These are phyloP conservation scores for Colletotrichum brevisporum DNA, from an alignment of 2,329 filamentous ascomycete genomes.

Conservation along the genomic window DNA sequence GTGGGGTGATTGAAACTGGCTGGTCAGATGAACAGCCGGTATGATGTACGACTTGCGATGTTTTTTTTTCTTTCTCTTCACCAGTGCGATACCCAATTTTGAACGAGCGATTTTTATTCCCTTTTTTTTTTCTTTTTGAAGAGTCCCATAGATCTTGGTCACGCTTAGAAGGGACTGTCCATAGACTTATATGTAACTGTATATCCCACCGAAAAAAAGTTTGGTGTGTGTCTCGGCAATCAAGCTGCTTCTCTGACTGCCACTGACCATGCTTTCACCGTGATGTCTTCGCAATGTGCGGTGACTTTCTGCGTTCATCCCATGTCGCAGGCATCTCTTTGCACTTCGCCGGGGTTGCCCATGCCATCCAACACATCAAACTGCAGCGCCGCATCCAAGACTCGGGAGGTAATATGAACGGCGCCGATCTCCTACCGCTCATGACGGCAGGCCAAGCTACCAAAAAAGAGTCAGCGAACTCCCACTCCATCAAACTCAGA, in stretches of 20 bases:
- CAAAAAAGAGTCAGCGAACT: no score
- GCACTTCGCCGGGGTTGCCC: background rate
- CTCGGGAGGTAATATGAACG: no score
- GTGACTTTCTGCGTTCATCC: background rate
- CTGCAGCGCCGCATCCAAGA: no score
- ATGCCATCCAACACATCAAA: no score
- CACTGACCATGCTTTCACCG: background rate
- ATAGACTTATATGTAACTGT: background rate
- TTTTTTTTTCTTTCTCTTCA: background rate
- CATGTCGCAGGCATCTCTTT: background rate
- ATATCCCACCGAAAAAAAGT: background rate
- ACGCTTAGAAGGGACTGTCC: background rate
- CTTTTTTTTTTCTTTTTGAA: background rate
- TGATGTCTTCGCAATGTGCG: background rate
- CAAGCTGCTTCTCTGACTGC: background rate
- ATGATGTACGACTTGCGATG: slow-evolving; percentile 1
- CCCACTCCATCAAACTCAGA: no score
- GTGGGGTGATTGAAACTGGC: no score
- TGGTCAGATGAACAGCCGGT: background rate
- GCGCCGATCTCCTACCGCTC: no score
- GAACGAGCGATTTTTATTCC: background rate
- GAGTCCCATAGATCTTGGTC: background rate
- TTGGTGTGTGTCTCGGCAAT: background rate
- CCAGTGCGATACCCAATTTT: slow-evolving; percentile 18
- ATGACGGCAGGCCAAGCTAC: no score